Conservation (phyloP, 495 filamentous ascomycete genomes). For the Penicillium coprophilum region DNA sequence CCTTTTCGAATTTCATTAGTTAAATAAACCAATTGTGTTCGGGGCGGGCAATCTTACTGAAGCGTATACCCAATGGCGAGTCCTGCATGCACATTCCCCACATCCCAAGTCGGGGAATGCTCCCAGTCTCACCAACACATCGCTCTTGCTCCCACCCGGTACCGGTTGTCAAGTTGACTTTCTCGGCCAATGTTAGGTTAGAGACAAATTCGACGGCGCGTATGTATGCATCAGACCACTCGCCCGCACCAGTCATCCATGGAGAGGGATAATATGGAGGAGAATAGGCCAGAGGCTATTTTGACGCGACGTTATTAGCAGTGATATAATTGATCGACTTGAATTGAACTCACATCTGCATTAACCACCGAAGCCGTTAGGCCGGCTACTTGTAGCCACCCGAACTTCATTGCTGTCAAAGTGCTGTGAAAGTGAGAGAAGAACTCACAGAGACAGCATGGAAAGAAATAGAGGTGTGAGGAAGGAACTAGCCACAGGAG, state of each 20-base stretch:
- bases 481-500: neutral
- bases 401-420: constrained; percentile 38
- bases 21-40: neutral
- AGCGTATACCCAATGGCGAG: constrained; percentile 79
- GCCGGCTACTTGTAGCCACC: constrained; percentile 38
- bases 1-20: constrained; percentile 36
- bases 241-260: constrained; percentile 68
- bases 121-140: constrained; percentile 73
- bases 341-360: constrained; percentile 31
- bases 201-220: constrained; percentile 79
- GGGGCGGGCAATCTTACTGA: constrained; percentile 44
- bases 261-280: constrained; percentile 82
- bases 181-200: constrained; percentile 81
- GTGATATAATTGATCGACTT: neutral
- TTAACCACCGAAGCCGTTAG: constrained; percentile 39
- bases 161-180: constrained; percentile 91
- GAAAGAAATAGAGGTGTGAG: neutral
- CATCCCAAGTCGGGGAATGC: constrained; percentile 67
- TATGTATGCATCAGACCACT: constrained; percentile 75
- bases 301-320: neutral
- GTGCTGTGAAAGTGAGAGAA: neutral
- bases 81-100: constrained; percentile 85
- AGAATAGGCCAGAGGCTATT: constrained; percentile 41
- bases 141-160: constrained; percentile 75
- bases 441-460: neutral